These are phyloP conservation scores for Russula vinacea DNA, from an alignment of 768 basidiomycete genomes.

Conservation along the genomic window DNA sequence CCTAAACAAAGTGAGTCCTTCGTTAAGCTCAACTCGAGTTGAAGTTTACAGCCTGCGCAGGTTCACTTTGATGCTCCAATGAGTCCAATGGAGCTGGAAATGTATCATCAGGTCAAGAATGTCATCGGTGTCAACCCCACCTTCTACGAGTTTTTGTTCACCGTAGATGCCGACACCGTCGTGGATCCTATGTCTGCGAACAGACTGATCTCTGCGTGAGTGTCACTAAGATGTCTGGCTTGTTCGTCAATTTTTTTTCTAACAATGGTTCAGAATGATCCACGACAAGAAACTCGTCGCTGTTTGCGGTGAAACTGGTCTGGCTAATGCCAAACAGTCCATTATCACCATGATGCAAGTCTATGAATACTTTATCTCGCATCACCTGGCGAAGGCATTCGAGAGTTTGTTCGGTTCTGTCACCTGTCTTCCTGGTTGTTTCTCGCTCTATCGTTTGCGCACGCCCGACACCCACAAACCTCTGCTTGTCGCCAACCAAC, in stretches of 20 bases:
- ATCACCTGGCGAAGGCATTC: conserved; percentile 98
- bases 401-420: conserved; percentile 96
- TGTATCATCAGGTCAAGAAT: conserved; percentile 99
- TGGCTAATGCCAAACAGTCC: conserved; percentile 92
- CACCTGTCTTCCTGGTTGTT: conserved; percentile 98
- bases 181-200: conserved; percentile 87
- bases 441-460: conserved; percentile 93
- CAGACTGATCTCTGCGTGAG: conserved; percentile 88
- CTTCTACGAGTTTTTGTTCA: conserved; percentile 95
- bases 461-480: conserved; percentile 96
- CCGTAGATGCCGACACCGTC: conserved; percentile 92
- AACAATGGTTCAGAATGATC: conserved; percentile 65
- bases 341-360: conserved; percentile 99
- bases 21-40: not conserved
- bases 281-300: conserved; percentile 94
- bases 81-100: conserved; percentile 96
- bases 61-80: conserved; percentile 96
- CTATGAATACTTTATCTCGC: conserved; percentile 98
- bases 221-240: conserved; percentile 28
- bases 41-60: conserved; percentile 38
- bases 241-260: not conserved
- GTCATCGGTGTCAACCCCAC: conserved; percentile 98
- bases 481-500: conserved; percentile 83
- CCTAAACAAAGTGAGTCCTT: conserved; percentile 77
- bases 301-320: conserved; percentile 91